These are phyloP conservation scores for Fusarium irregulare DNA, from an alignment of 2,329 filamentous ascomycete species.

Conservation along the genomic window DNA sequence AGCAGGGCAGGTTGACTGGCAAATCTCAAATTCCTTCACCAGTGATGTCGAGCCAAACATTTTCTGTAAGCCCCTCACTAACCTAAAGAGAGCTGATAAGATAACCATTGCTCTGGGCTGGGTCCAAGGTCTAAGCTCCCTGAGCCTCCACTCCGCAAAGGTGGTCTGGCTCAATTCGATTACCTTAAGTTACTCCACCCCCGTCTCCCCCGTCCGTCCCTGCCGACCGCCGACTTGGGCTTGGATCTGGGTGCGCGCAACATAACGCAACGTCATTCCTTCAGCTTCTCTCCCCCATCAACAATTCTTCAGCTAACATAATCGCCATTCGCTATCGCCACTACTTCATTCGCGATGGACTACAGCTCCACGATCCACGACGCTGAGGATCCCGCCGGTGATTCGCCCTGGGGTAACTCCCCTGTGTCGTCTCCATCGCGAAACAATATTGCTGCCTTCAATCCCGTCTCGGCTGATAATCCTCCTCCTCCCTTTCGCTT, in stretches of 20 bases:
- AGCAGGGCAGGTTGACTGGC: slow-evolving; percentile 8
- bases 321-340: slow-evolving; percentile 18
- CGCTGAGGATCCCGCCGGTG: slow-evolving; percentile 62
- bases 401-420: slow-evolving; percentile 68
- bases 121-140: slow-evolving; percentile 23
- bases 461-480: slow-evolving; percentile 53
- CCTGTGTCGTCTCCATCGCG: slow-evolving; percentile 63
- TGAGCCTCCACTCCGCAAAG: slow-evolving; percentile 6
- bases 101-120: slow-evolving; percentile 40
- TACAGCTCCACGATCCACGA: slow-evolving; percentile 68
- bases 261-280: slow-evolving; percentile 44
- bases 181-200: slow-evolving; percentile 19
- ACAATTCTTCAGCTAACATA: slow-evolving; percentile 16
- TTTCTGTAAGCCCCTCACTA: slow-evolving; percentile 58
- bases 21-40: slow-evolving; percentile 27
- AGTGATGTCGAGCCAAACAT: slow-evolving; percentile 47
- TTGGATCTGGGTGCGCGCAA: slow-evolving; percentile 35
- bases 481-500: slow-evolving; percentile 58
- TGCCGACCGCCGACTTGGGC: slow-evolving; percentile 35
- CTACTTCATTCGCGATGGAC: slow-evolving; percentile 59
- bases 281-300: slow-evolving; percentile 32
- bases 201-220: slow-evolving; percentile 33
- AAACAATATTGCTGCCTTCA: slow-evolving; percentile 58
- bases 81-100: slow-evolving; percentile 35
- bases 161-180: slow-evolving; percentile 22